Base-by-base conservation (phyloP, 2,329 filamentous ascomycete species). In the Pseudohalonectria lignicola region DNA sequence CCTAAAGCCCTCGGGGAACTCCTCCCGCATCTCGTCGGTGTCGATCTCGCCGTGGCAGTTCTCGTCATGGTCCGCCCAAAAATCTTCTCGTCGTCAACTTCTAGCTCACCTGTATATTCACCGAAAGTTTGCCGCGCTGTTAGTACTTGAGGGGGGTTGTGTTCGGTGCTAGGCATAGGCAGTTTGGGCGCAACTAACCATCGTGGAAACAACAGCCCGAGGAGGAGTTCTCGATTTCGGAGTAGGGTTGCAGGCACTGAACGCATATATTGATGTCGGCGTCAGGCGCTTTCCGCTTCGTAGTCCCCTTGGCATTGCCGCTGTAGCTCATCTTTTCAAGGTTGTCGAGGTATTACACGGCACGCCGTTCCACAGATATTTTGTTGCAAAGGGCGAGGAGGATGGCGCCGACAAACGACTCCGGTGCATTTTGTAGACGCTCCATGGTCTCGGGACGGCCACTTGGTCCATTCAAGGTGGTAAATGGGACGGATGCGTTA, bases 41-140 rank as follows among this genome's bases (percentile, higher is more conserved):
- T 56, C 51, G 7, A 54, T 53, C 1, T 21, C 9, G 1, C 56
- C 55, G 23, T 57, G 51, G 21, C 35, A 44, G 1, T 39, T 6
- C 34, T 53, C 48, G 26, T 57, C 53, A 12, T 50, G 44, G 34
- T 60, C 52, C 3, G 41, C 49, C 54, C 55, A 58, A 20, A 43
- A 33, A 29, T 48, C 49, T 0, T 32, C 1, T 53, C 44, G 13
- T 47, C 30, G 18, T 53, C 40, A 3, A 45, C 32, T 20, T 53
- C 51, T n/a, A 52, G 30, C 1, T 46, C 28, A 4, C 52, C 53
- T 54, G 26, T 30, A 31, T n/a, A 18, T 10, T 26, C 34, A 12
- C 7, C 23, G 23, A 7, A 12, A 26, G 23, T 26, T 26, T 8
- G 23, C 12, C 12, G 23, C 23, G 7, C 12, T 12, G 12, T 26